phyloP scores from a whole-genome alignment of 1,284 basidiomycete species.

The Meira nashicola region DNA sequence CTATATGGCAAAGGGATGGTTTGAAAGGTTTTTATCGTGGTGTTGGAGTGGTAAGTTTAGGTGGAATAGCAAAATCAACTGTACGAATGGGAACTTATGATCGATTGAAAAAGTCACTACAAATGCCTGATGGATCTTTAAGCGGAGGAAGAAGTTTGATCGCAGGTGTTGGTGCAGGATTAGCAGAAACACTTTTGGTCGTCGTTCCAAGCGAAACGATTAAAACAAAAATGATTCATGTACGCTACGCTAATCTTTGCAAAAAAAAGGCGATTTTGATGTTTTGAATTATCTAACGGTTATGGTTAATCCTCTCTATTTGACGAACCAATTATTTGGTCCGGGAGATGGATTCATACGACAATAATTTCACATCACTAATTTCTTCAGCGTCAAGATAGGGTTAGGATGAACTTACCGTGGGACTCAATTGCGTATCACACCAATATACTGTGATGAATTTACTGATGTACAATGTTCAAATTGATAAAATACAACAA shows the following conservation, averaged over 20 bases:
- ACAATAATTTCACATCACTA: too few species aligned
- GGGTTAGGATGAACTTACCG: too few species aligned
- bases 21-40: slow-evolving; percentile 52
- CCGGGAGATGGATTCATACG: slow-evolving; percentile 81
- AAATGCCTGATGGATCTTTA: slow-evolving; percentile 58
- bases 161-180: slow-evolving; percentile 88
- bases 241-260: too few species aligned
- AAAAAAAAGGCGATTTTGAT: slow-evolving; percentile 68
- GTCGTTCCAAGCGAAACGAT: slow-evolving; percentile 98
- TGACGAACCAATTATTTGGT: slow-evolving; percentile 78
- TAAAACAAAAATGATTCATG: slow-evolving; percentile 64
- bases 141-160: slow-evolving; percentile 12
- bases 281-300: slow-evolving; percentile 92
- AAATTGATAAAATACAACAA: neutral
- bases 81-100: slow-evolving; percentile 94
- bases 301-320: slow-evolving; percentile 83
- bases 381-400: too few species aligned
- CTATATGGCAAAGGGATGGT: slow-evolving; percentile 25
- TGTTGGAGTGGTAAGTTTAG: slow-evolving; percentile 44
- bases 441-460: too few species aligned
- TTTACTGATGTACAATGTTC: too few species aligned
- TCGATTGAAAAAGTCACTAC: slow-evolving; percentile 77
- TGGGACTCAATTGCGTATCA: too few species aligned
- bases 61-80: slow-evolving; percentile 61
- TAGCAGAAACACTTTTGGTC: slow-evolving; percentile 88